Evolutionary conservation across 768 basidiomycete species (phyloP).

Genomic region (Lactarius trivialis): DNA sequence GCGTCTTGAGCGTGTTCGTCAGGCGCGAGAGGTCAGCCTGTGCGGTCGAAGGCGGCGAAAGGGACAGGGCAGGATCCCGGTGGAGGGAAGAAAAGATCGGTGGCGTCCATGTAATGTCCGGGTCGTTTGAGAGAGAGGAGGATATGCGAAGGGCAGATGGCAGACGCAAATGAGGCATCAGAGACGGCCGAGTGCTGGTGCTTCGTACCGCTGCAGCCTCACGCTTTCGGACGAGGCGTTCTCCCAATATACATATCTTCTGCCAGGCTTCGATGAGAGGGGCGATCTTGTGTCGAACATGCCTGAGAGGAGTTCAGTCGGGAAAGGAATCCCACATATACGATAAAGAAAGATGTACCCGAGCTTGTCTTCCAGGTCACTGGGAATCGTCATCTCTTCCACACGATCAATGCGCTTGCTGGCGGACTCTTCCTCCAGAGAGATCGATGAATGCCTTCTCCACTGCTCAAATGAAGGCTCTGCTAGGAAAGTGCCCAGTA

Average conservation of each 20-base stretch:
- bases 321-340: neutral
- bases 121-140: slow-evolving; percentile 30
- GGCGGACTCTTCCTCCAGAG: slow-evolving; percentile 81
- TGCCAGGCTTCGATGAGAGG: slow-evolving; percentile 88
- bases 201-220: slow-evolving; percentile 88
- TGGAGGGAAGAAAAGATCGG: slow-evolving; percentile 26
- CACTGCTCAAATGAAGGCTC: slow-evolving; percentile 82
- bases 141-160: slow-evolving; percentile 35
- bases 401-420: slow-evolving; percentile 71
- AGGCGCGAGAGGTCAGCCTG: slow-evolving; percentile 82
- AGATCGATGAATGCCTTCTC: slow-evolving; percentile 72
- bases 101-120: slow-evolving; percentile 25
- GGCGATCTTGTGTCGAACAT: slow-evolving; percentile 68
- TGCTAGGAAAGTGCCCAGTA: slow-evolving; percentile 73
- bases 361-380: slow-evolving; percentile 88
- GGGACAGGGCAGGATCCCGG: slow-evolving; percentile 9
- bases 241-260: slow-evolving; percentile 77
- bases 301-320: slow-evolving; percentile 35
- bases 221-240: slow-evolving; percentile 83
- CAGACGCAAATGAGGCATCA: slow-evolving; percentile 65
- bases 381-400: slow-evolving; percentile 90
- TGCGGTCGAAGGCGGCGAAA: slow-evolving; percentile 16
- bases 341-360: slow-evolving; percentile 37
- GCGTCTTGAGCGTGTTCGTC: slow-evolving; percentile 73
- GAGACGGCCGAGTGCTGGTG: slow-evolving; percentile 51